These are phyloP conservation scores for Solanum chacoense DNA, from an alignment of 305 asterid genomes.

Conservation along the genomic window DNA sequence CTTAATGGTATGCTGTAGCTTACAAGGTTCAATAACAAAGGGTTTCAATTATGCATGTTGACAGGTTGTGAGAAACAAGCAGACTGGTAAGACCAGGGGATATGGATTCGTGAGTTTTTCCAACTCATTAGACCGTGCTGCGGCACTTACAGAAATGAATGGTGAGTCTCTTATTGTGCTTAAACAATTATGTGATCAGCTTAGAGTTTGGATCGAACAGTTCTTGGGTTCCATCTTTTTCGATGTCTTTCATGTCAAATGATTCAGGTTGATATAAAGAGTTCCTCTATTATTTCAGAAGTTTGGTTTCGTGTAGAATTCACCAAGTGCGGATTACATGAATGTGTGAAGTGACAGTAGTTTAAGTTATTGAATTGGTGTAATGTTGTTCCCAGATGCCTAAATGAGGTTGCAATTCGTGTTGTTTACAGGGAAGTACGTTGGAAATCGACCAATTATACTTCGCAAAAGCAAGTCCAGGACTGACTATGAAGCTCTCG, in stretches of 20 bases:
- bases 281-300: background rate
- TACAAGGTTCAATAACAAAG: background rate
- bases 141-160: constrained; percentile 78
- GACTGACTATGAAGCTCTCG: background rate
- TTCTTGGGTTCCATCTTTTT: background rate
- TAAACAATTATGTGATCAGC: background rate
- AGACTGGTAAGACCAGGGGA: constrained; percentile 87
- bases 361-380: background rate
- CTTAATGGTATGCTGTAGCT: background rate
- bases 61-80: constrained; percentile 86
- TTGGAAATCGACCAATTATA: background rate
- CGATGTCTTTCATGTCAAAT: background rate
- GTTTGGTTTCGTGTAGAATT: background rate
- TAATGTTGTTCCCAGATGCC: background rate
- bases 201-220: background rate
- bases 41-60: background rate
- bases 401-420: background rate
- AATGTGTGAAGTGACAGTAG: background rate
- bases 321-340: background rate
- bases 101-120: constrained; percentile 92
- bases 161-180: constrained; percentile 31
- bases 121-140: constrained; percentile 72
- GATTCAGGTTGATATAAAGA: background rate
- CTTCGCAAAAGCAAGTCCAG: background rate
- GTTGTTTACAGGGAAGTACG: constrained; percentile 64